Evolutionary conservation across 345 rosid species (phyloP).

Genomic region (Lumnitzera littorea): DNA sequence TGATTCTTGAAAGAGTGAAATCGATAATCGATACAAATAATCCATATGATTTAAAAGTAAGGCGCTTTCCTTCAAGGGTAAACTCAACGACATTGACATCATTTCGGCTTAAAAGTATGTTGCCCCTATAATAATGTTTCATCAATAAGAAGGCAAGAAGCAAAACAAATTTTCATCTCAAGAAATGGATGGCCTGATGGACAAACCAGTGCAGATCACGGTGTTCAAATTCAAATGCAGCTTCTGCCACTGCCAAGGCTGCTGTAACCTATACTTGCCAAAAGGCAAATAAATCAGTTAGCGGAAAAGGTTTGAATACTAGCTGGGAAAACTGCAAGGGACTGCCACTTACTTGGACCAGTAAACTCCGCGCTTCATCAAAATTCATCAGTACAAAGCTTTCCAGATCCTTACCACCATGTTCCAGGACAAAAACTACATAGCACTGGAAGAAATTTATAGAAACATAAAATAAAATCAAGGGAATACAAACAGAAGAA

Average conservation of each 20-base stretch:
- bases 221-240: constrained; percentile 91
- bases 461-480: not conserved
- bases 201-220: constrained; percentile 85
- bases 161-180: not conserved
- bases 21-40: constrained; percentile 67
- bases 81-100: constrained; percentile 39
- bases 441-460: constrained; percentile 46
- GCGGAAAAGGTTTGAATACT: not conserved
- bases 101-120: constrained; percentile 69
- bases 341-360: constrained; percentile 56
- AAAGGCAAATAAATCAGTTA: not conserved
- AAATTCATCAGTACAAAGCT: constrained; percentile 71
- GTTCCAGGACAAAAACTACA: constrained; percentile 81
- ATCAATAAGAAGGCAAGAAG: constrained; percentile 7
- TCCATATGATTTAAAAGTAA: constrained; percentile 48
- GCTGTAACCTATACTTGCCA: constrained; percentile 59
- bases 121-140: constrained; percentile 54
- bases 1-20: constrained; percentile 90
- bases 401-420: constrained; percentile 97
- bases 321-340: not conserved
- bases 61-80: constrained; percentile 53
- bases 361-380: constrained; percentile 73
- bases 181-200: constrained; percentile 9
- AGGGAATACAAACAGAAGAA: constrained; percentile 4
- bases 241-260: constrained; percentile 91